Percentiles rank a stretch among this genome's conserved stretches.
phyloP scores from a whole-genome alignment of 805 yeast species.

The Myxozyma kluyveri region DNA sequence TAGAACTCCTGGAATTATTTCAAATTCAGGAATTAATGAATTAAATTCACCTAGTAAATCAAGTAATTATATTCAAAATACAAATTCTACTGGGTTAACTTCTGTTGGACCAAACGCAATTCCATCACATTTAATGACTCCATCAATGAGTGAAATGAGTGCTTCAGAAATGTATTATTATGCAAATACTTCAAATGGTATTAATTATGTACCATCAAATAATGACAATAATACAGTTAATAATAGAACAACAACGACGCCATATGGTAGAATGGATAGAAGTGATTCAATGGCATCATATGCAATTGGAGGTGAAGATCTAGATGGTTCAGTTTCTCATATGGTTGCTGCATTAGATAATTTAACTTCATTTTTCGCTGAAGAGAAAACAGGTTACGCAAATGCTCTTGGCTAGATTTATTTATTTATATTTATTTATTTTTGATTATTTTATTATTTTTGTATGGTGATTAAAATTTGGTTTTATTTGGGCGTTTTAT shows the following conservation, averaged over 20 bases:
- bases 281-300: conserved; percentile 44
- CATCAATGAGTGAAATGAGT: too few relatives aligned
- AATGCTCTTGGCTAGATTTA: conserved; percentile 14
- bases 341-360: conserved; percentile 93
- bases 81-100: neutral
- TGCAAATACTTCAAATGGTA: too few relatives aligned
- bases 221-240: too few relatives aligned
- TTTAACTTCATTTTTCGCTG: conserved; percentile 82
- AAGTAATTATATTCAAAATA: too few relatives aligned
- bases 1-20: neutral
- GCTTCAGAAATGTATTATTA: neutral
- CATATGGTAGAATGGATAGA: conserved; percentile 13
- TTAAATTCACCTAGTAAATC: too few relatives aligned
- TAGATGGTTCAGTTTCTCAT: conserved; percentile 74
- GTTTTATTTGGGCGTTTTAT: too few relatives aligned
- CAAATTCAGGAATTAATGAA: neutral
- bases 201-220: too few relatives aligned
- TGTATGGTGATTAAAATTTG: too few relatives aligned
- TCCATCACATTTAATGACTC: neutral
- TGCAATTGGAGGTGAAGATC: conserved; percentile 46
- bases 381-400: conserved; percentile 41
- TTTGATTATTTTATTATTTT: too few relatives aligned
- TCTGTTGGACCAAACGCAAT: neutral
- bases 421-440: too few relatives aligned
- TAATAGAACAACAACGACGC: neutral